Base-by-base conservation (phyloP, 2,329 filamentous ascomycete species). In the Neoscytalidium dimidiatum region DNA sequence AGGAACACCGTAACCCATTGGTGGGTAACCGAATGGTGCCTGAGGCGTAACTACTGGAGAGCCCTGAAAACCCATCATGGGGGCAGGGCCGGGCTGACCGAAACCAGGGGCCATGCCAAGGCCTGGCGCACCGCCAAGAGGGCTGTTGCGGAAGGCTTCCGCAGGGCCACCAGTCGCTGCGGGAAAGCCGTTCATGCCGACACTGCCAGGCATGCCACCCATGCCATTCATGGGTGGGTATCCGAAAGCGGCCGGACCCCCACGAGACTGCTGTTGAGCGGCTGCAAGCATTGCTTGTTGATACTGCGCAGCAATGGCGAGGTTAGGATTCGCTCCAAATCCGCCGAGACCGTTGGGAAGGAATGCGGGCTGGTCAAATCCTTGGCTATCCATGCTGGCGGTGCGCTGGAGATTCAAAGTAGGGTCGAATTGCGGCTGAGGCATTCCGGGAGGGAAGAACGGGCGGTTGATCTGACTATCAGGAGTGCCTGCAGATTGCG, bases 211-310 rank as follows among this genome's bases (percentile, higher is more conserved):
- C 44, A 60, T 43, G 11, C 63, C 53, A 51, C 43, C 46, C 53
- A 65, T 60, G n/a, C 63, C 63, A 48, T 53, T 53, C 33, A 65
- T 52, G 21, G 63, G 63, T 6, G 56, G 53, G 43, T 64, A 64
- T 41, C 62, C 62, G 41, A 64, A 64, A 29, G 62, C 29, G 43
- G 49, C 38, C 7, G 58, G 58, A 7, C 61, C 61, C 26, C 51
- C 48, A 44, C 61, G 61, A 8, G 56, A 60, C 21, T 57, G 51
- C 31, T 58, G 62, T 21, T 58, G 51, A 38, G 51, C 51, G n/a
- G 82, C 71, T 49, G 83, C 82, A 26, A 86, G 74, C 70, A 85
- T 82, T 35, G 80, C 79, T 71, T 83, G 81, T 69, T 87, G 86
- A 69, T 88, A 88, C 70, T 88, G 86, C 7, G 56, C 44, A 26